Percentiles rank a stretch among this genome's conserved stretches.
These are phyloP conservation scores for Fusarium mangiferae DNA, from an alignment of 2,329 filamentous ascomycete species.

Conservation along the genomic window DNA sequence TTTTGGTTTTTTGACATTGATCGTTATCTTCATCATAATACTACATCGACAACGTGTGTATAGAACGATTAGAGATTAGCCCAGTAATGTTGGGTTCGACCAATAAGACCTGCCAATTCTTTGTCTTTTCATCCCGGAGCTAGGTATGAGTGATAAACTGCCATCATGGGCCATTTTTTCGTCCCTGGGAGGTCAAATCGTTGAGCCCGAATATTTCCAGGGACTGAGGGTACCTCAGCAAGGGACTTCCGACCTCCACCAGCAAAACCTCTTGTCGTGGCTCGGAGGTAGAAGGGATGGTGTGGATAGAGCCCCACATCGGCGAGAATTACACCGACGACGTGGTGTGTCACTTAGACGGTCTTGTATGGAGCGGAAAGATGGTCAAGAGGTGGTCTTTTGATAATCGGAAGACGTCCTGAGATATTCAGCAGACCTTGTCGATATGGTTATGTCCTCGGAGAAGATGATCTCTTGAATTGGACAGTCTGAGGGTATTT, in stretches of 20 bases:
- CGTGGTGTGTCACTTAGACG: constrained; percentile 10
- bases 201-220: constrained; percentile 23
- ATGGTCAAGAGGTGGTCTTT: not conserved
- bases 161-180: not conserved
- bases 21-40: constrained; percentile 37
- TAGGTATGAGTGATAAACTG: not conserved
- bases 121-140: not conserved
- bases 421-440: rapidly evolving
- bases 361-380: not conserved
- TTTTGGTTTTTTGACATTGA: constrained; percentile 39
- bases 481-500: not conserved
- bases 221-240: not conserved
- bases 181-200: not conserved
- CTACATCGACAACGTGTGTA: constrained; percentile 27
- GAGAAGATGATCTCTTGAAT: not conserved
- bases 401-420: not conserved
- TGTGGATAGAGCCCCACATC: constrained; percentile 32
- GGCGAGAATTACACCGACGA: constrained; percentile 33
- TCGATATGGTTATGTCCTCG: not conserved
- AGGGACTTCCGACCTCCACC: constrained; percentile 11
- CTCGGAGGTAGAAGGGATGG: constrained; percentile 42
- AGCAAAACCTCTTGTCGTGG: constrained; percentile 35
- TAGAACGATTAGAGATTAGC: constrained; percentile 39
- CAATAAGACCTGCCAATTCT: constrained; percentile 18
- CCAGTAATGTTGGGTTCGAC: constrained; percentile 14